Conservation (phyloP, 2,329 filamentous ascomycete species). For the Scopulariopsis brevicaulis region DNA sequence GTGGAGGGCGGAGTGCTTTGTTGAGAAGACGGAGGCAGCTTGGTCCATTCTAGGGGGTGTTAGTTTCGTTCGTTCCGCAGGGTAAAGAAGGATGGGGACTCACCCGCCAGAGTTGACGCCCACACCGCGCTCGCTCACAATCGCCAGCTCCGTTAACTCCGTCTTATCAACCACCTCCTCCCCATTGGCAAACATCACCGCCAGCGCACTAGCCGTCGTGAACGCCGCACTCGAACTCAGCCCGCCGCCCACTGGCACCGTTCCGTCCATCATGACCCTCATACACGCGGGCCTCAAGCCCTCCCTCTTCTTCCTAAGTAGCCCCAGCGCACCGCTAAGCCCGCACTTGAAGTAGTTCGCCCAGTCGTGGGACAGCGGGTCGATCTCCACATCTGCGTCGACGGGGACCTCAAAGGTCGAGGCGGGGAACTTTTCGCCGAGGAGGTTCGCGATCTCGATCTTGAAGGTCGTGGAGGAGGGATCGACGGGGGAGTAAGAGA, state of each 20-base stretch:
- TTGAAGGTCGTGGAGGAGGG: slow-evolving; percentile 40
- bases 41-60: slow-evolving; percentile 74
- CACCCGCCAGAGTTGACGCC: slow-evolving; percentile 94
- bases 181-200: slow-evolving; percentile 78
- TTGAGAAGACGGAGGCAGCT: slow-evolving; percentile 86
- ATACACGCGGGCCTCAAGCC: slow-evolving; percentile 61
- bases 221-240: slow-evolving; percentile 91
- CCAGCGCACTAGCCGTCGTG: slow-evolving; percentile 79
- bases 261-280: slow-evolving; percentile 83
- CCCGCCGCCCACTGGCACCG: slow-evolving; percentile 82
- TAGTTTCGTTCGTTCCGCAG: not conserved
- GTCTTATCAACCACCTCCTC: slow-evolving; percentile 75
- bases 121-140: slow-evolving; percentile 87
- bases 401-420: slow-evolving; percentile 62
- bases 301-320: slow-evolving; percentile 55
- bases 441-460: slow-evolving; percentile 72
- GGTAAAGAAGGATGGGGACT: slow-evolving; percentile 16
- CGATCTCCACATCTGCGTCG: slow-evolving; percentile 58
- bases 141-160: slow-evolving; percentile 81
- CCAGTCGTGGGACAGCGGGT: slow-evolving; percentile 82
- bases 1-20: slow-evolving; percentile 75
- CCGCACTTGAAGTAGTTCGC: slow-evolving; percentile 98
- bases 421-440: slow-evolving; percentile 61
- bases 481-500: slow-evolving; percentile 42
- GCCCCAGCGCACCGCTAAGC: slow-evolving; percentile 66